Percentiles rank a stretch among this genome's conserved stretches.
Evolutionary conservation across 164 flowering plant species (phyloP).

Genomic region (Brasenia schreberi): DNA sequence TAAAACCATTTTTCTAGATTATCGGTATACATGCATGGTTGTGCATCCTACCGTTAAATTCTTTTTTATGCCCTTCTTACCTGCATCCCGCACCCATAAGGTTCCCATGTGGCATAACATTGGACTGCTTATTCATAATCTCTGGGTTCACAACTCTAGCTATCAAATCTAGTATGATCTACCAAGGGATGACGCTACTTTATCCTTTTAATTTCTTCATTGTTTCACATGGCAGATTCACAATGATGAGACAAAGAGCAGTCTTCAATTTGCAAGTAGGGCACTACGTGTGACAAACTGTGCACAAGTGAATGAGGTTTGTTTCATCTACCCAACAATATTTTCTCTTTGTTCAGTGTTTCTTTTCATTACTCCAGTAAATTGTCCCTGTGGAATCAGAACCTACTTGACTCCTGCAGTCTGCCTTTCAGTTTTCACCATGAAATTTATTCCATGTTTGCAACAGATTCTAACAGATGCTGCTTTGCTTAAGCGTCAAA

Average conservation of each 20-base stretch:
- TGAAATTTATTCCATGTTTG: not conserved
- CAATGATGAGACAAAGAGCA: slow-evolving; percentile 94
- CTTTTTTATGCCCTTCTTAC: too few relatives aligned
- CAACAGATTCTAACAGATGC: slow-evolving; percentile 94
- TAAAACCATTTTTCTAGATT: too few relatives aligned
- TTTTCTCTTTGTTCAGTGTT: not conserved
- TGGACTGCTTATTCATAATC: too few relatives aligned
- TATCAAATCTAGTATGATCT: not conserved
- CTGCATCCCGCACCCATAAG: too few relatives aligned
- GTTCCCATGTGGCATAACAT: too few relatives aligned
- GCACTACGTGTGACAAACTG: slow-evolving; percentile 91
- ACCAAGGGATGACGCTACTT: not conserved
- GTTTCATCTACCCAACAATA: slow-evolving; percentile 3
- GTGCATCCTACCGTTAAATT: too few relatives aligned
- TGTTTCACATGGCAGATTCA: slow-evolving; percentile 49
- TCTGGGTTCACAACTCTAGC: too few relatives aligned
- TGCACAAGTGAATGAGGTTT: slow-evolving; percentile 93
- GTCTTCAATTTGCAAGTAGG: slow-evolving; percentile 96
- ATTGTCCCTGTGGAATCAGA: not conserved
- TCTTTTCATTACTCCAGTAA: not conserved
- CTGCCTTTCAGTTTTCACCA: not conserved
- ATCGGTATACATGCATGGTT: too few relatives aligned
- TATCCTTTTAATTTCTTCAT: not conserved
- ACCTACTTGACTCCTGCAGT: not conserved
- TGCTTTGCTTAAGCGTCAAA: slow-evolving; percentile 93